Base-by-base conservation (phyloP, 1,284 basidiomycete genomes). In the Rhodofomes roseus region DNA sequence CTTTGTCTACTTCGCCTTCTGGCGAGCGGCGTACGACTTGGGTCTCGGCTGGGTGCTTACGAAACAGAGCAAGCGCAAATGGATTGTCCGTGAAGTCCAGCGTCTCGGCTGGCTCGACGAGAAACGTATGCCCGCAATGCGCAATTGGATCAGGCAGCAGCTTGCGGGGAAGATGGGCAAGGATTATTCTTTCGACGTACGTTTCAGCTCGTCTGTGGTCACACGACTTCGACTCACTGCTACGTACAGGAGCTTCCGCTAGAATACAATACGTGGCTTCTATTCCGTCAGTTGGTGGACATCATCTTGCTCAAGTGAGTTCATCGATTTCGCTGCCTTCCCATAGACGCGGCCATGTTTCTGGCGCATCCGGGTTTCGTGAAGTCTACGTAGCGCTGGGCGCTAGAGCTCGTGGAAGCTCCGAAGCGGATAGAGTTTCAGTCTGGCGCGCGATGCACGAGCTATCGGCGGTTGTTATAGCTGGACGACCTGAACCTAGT, bases 41-140 rank as follows among this genome's bases (percentile, higher is more conserved):
- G 96, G 96, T 0, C 84, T 99, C 54, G 96, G 96, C 0, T 97
- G 91, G 87, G 84, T 98, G 8, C 81, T 99, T 57, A 94, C 94
- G 22, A 90, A 92, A 70, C 96, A 99, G 77, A 95, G 92, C 78
- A 95, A 96, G 77, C 87, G 85, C 75, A 90, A 86, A 68, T 98
- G 93, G 91, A 93, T 99, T 66, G 93, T 98, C 51, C 81, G 86
- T 34, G 85, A 90, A 62, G 82, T 98, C 4, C 85, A 91, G 61
- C 77, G 81, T 16, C 76, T 87, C 50, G 96, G 95, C 5, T 98
- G 95, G 95, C 82, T 98, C 51, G 95, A 98, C 71, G 80, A 81
- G 60, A 75, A 80, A 59, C 84, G 85, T 27, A 76, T 82, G 55
- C 87, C 92, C 8, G 74, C 74, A 48, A 77, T 92, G 62, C 81